Conservation (phyloP, 768 basidiomycete genomes). For the Polyporus arcularius region DNA sequence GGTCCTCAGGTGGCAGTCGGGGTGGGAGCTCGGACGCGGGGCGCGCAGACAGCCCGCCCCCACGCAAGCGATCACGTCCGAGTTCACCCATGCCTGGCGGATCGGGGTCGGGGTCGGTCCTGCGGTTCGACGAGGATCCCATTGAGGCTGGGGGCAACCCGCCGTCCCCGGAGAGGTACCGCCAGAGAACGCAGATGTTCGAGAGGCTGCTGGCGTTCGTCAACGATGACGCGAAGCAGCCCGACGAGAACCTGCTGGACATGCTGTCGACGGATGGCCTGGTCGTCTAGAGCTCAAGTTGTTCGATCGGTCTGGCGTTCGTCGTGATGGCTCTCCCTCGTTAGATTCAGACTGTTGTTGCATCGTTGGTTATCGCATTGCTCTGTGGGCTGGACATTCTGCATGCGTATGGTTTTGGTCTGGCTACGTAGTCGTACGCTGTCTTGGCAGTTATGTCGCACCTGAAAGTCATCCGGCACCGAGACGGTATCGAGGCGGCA, state of each 20-base stretch:
- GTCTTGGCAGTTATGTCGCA: too few relatives aligned
- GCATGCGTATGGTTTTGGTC: too few relatives aligned
- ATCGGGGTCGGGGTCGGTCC: neutral
- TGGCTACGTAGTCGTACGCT: too few relatives aligned
- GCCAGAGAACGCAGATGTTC: conserved; percentile 70
- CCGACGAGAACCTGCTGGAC: conserved; percentile 61
- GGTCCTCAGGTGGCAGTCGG: neutral
- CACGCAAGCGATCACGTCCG: conserved; percentile 44
- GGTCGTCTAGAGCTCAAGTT: neutral
- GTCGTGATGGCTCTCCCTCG: too few relatives aligned
- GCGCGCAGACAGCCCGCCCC: conserved; percentile 13
- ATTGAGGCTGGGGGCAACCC: conserved; percentile 21
- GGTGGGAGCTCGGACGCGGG: conserved; percentile 29
- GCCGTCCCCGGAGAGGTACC: conserved; percentile 51
- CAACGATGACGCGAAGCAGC: conserved; percentile 65
- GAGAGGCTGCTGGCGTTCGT: conserved; percentile 67
- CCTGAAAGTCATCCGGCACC: too few relatives aligned
- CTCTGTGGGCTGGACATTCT: too few relatives aligned
- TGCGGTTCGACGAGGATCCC: conserved; percentile 32
- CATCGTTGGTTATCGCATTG: too few relatives aligned
- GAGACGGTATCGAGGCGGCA: too few relatives aligned
- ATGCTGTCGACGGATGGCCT: conserved; percentile 46
- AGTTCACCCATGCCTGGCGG: neutral
- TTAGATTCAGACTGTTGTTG: too few relatives aligned
- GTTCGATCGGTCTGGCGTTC: too few relatives aligned